These are phyloP conservation scores for Penicillium sp. DNA, from an alignment of 2,329 filamentous ascomycete species.

Conservation along the genomic window DNA sequence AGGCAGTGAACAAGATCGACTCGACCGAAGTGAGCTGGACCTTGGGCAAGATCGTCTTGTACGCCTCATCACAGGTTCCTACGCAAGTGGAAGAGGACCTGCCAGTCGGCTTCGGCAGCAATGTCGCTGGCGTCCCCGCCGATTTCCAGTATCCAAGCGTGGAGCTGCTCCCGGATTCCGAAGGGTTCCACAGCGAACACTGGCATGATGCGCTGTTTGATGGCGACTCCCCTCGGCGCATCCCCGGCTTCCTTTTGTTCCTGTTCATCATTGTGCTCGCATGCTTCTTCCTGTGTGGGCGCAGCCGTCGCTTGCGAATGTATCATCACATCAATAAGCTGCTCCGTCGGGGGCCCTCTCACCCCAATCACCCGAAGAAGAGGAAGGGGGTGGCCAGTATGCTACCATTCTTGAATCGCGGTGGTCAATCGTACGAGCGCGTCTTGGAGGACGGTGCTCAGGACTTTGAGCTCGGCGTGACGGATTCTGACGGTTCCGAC, in stretches of 20 bases:
- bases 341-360: conserved; percentile 30
- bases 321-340: conserved; percentile 51
- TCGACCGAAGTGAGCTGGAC: conserved; percentile 96
- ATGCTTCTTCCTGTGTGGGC: conserved; percentile 70
- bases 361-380: conserved; percentile 31
- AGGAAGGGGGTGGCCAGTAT: conserved; percentile 63
- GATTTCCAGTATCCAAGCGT: conserved; percentile 75
- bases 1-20: conserved; percentile 87
- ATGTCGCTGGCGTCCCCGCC: conserved; percentile 60
- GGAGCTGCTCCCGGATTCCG: conserved; percentile 32
- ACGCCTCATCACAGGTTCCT: conserved; percentile 83
- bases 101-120: conserved; percentile 90
- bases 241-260: conserved; percentile 73
- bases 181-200: conserved; percentile 44
- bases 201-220: conserved; percentile 62
- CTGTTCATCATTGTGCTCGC: conserved; percentile 66
- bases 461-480: conserved; percentile 72
- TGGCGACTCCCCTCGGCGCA: conserved; percentile 61
- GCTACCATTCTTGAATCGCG: conserved; percentile 35
- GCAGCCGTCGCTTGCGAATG: conserved; percentile 64
- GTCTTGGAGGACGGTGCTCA: conserved; percentile 72
- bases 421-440: conserved; percentile 64
- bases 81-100: conserved; percentile 56
- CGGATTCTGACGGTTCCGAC: conserved; percentile 50
- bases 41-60: conserved; percentile 90